Conservation (phyloP, 495 filamentous ascomycete species). For the Penicillium maclennaniae region DNA sequence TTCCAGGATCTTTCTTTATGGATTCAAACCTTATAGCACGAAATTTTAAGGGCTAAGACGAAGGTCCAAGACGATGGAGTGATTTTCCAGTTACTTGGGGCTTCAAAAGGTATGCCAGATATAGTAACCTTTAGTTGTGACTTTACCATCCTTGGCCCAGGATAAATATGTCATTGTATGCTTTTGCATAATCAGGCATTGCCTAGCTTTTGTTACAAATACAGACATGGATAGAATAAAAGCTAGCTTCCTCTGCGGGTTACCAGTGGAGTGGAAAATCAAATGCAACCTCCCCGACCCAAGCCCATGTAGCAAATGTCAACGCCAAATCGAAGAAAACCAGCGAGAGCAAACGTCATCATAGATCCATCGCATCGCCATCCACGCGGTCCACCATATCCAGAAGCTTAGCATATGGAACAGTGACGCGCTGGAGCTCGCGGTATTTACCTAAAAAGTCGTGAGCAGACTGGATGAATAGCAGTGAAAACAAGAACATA, state of each 20-base stretch:
- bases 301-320: slow-evolving; percentile 1
- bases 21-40: not conserved
- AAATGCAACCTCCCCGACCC: slow-evolving; percentile 6
- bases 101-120: no score
- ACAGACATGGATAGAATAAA: slow-evolving; percentile 3
- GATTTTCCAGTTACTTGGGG: no score
- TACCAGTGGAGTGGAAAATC: not conserved
- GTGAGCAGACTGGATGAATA: slow-evolving; percentile 26
- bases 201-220: slow-evolving; percentile 9
- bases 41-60: no score
- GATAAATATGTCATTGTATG: not conserved
- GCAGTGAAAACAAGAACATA: slow-evolving; percentile 46
- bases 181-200: not conserved
- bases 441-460: slow-evolving; percentile 74
- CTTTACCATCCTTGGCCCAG: not conserved
- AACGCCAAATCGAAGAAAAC: slow-evolving; percentile 12
- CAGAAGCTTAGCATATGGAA: slow-evolving; percentile 80
- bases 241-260: not conserved
- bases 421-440: slow-evolving; percentile 83
- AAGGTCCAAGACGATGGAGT: no score
- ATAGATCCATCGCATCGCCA: slow-evolving; percentile 55
- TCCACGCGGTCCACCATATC: slow-evolving; percentile 51
- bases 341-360: slow-evolving; percentile 10
- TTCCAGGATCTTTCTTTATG: not conserved
- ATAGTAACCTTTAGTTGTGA: not conserved